Evolutionary conservation across 2,329 filamentous ascomycete species (phyloP).

Genomic region (Trichoderma sp.): DNA sequence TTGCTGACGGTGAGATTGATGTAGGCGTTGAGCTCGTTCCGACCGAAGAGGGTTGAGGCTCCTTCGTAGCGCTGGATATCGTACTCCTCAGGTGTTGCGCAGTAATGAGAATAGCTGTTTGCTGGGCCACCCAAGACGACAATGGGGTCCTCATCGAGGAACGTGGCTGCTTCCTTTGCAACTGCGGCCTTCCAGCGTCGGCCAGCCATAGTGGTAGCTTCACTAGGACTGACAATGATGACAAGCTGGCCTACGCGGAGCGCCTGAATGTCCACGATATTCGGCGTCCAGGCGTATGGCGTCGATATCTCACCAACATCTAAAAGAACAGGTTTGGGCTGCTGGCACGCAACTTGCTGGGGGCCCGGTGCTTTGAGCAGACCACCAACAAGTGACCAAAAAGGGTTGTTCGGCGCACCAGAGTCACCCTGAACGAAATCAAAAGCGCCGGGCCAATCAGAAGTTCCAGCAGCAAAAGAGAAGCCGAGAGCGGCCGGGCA

Average conservation of each 20-base stretch:
- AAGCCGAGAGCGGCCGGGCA: conserved; percentile 88
- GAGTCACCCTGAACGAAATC: conserved; percentile 89
- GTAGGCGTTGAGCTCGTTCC: conserved; percentile 77
- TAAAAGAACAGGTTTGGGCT: conserved; percentile 78
- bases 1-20: conserved; percentile 79
- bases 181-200: conserved; percentile 79
- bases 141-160: conserved; percentile 55
- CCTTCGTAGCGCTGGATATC: conserved; percentile 86
- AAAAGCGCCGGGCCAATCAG: conserved; percentile 85
- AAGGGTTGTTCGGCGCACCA: conserved; percentile 66
- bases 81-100: conserved; percentile 78
- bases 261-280: conserved; percentile 84
- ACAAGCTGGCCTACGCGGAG: conserved; percentile 81
- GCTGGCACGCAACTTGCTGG: conserved; percentile 72
- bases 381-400: conserved; percentile 75
- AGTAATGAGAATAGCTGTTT: conserved; percentile 86
- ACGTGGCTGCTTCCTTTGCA: conserved; percentile 45
- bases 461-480: conserved; percentile 88
- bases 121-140: conserved; percentile 85
- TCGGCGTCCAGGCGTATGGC: conserved; percentile 87
- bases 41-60: conserved; percentile 86
- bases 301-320: conserved; percentile 77
- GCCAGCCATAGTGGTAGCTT: conserved; percentile 90
- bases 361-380: conserved; percentile 67
- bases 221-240: conserved; percentile 80